These are phyloP conservation scores for Diaporthe sp. DNA, from an alignment of 2,329 filamentous ascomycete genomes.

Conservation along the genomic window DNA sequence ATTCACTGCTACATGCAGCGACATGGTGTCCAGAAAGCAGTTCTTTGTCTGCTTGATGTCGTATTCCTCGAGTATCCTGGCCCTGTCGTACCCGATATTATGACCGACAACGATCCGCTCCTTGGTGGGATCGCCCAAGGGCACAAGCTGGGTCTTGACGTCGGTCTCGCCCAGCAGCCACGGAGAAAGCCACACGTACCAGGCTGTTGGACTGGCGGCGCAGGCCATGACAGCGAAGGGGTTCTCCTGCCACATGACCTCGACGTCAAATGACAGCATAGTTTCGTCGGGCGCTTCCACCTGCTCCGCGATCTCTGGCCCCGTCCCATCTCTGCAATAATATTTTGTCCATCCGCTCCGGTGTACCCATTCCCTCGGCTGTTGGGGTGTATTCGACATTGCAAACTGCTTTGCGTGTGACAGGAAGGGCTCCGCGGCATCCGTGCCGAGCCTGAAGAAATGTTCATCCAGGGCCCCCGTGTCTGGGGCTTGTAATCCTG, in stretches of 20 bases:
- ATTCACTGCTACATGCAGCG: constrained; percentile 95
- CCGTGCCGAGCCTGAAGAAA: constrained; percentile 88
- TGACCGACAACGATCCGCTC: constrained; percentile 90
- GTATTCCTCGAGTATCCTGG: constrained; percentile 91
- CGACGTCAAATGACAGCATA: constrained; percentile 93
- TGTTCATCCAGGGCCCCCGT: constrained; percentile 86
- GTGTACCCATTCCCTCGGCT: constrained; percentile 79
- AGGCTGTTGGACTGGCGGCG: constrained; percentile 87
- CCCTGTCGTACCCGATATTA: constrained; percentile 95
- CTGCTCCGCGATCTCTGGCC: constrained; percentile 62
- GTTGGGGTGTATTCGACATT: constrained; percentile 68
- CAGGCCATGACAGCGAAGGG: constrained; percentile 97
- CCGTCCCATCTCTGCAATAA: constrained; percentile 75
- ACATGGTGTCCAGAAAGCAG: constrained; percentile 97
- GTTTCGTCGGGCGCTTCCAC: constrained; percentile 84
- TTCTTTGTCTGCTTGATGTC: constrained; percentile 85
- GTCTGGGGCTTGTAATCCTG: constrained; percentile 76
- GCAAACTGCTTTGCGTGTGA: constrained; percentile 81
- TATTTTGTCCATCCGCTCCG: constrained; percentile 97
- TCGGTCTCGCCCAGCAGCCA: constrained; percentile 90
- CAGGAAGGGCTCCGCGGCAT: constrained; percentile 89
- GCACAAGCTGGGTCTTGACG: constrained; percentile 84
- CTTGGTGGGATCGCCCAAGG: constrained; percentile 81
- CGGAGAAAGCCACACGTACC: constrained; percentile 98
- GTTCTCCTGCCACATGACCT: constrained; percentile 95